These are phyloP conservation scores for Rhizopogon vinicolor DNA, from an alignment of 768 basidiomycete species.

Conservation along the genomic window DNA sequence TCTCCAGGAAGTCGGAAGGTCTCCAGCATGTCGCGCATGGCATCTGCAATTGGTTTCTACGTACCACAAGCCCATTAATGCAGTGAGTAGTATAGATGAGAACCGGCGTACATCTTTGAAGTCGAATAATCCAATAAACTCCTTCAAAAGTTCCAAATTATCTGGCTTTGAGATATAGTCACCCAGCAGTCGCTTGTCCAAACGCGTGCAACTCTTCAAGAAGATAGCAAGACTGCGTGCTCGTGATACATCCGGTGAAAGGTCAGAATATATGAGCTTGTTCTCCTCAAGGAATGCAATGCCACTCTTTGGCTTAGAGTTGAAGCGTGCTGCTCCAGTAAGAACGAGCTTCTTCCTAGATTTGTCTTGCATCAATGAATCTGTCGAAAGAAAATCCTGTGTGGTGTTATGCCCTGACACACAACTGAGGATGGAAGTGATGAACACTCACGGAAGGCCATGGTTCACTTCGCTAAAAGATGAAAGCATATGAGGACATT, in stretches of 20 bases:
- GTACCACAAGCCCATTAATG: not conserved
- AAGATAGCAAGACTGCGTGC: constrained; percentile 76
- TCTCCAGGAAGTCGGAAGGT: constrained; percentile 94
- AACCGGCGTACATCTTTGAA: constrained; percentile 71
- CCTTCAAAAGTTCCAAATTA: constrained; percentile 77
- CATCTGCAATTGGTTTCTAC: constrained; percentile 93
- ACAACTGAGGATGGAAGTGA: not conserved
- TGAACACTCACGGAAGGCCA: constrained; percentile 60
- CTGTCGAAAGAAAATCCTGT: constrained; percentile 53
- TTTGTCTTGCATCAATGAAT: constrained; percentile 62
- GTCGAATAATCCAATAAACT: constrained; percentile 85
- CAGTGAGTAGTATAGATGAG: not conserved
- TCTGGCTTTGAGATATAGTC: constrained; percentile 91
- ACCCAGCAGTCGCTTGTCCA: constrained; percentile 92
- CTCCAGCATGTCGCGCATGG: constrained; percentile 92
- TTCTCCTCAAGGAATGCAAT: constrained; percentile 91
- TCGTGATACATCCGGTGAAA: constrained; percentile 51
- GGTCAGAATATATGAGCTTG: constrained; percentile 74
- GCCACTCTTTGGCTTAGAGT: constrained; percentile 88
- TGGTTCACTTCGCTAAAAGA: constrained; percentile 34
- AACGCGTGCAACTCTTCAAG: constrained; percentile 73
- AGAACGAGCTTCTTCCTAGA: constrained; percentile 84
- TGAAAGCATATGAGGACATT: constrained; percentile 3
- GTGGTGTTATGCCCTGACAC: not conserved
- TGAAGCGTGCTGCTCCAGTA: constrained; percentile 82